Evolutionary conservation across 768 basidiomycete species (phyloP).

Genomic region (Boletellus ananiceps): DNA sequence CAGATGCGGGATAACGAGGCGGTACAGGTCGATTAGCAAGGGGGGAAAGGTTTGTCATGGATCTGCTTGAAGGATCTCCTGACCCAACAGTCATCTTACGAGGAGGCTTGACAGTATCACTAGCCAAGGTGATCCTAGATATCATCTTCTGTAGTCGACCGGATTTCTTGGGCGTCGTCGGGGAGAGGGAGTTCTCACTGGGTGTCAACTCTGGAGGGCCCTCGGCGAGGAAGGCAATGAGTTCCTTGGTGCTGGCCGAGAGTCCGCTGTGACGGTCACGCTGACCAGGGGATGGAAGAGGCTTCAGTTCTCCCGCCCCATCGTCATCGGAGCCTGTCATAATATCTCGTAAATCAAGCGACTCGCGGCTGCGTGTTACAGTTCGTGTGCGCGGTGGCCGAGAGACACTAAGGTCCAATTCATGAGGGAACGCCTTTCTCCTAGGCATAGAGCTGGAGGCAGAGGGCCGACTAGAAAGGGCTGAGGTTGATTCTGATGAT

Average conservation of each 20-base stretch:
- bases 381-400: constrained; percentile 38
- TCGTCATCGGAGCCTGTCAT: constrained; percentile 70
- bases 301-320: constrained; percentile 25
- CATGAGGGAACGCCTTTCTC: constrained; percentile 25
- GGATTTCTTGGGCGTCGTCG: constrained; percentile 39
- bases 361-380: constrained; percentile 56
- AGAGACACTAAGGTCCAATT: constrained; percentile 25
- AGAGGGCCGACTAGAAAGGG: constrained; percentile 25
- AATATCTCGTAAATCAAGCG: constrained; percentile 69
- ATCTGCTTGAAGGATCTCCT: constrained; percentile 25
- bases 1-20: constrained; percentile 47
- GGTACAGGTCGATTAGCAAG: constrained; percentile 58
- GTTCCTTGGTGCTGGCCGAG: constrained; percentile 43
- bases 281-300: constrained; percentile 40
- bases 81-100: constrained; percentile 31
- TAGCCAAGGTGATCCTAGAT: constrained; percentile 61
- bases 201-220: constrained; percentile 45
- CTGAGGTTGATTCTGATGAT: constrained; percentile 26
- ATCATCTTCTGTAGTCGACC: constrained; percentile 79
- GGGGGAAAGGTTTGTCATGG: constrained; percentile 41
- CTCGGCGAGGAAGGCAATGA: constrained; percentile 55
- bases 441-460: constrained; percentile 19
- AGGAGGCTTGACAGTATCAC: constrained; percentile 27
- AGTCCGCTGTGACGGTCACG: constrained; percentile 32
- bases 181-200: constrained; percentile 41